Evolutionary conservation across 1,284 basidiomycete genomes (phyloP).

Genomic region (Sphaerobolus stellatus): DNA sequence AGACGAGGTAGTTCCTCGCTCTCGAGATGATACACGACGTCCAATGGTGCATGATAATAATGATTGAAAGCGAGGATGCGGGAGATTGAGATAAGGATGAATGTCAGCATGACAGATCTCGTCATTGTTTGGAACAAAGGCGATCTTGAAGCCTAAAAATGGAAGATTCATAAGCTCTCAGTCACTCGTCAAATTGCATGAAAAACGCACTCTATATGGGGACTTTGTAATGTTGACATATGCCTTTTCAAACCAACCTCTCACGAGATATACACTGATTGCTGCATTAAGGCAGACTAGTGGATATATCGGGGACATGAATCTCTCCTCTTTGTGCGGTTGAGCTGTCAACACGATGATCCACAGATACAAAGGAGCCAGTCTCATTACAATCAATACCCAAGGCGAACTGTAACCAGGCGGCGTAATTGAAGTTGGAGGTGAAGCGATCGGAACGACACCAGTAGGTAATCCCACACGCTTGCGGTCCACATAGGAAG

Average conservation of each 20-base stretch:
- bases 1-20: slow-evolving; percentile 77
- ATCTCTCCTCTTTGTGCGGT: slow-evolving; percentile 96
- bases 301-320: slow-evolving; percentile 95
- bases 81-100: slow-evolving; percentile 70
- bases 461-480: slow-evolving; percentile 70
- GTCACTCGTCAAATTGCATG: slow-evolving; percentile 7
- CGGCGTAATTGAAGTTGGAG: too few species aligned
- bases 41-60: slow-evolving; percentile 91
- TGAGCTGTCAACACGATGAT: slow-evolving; percentile 75
- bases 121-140: slow-evolving; percentile 78
- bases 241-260: slow-evolving; percentile 81
- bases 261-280: slow-evolving; percentile 75
- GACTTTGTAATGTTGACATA: slow-evolving; percentile 78
- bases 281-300: slow-evolving; percentile 94
- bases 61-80: slow-evolving; percentile 80
- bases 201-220: slow-evolving; percentile 68
- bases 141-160: slow-evolving; percentile 68
- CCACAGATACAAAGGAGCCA: slow-evolving; percentile 92
- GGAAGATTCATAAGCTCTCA: slow-evolving; percentile 2
- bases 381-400: slow-evolving; percentile 69
- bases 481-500: slow-evolving; percentile 72
- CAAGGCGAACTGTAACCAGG: slow-evolving; percentile 74
- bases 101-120: slow-evolving; percentile 62
- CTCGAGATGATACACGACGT: slow-evolving; percentile 73
- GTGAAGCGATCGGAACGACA: too few species aligned